Conservation (phyloP, 768 basidiomycete species). For the Auricularia sp. region DNA sequence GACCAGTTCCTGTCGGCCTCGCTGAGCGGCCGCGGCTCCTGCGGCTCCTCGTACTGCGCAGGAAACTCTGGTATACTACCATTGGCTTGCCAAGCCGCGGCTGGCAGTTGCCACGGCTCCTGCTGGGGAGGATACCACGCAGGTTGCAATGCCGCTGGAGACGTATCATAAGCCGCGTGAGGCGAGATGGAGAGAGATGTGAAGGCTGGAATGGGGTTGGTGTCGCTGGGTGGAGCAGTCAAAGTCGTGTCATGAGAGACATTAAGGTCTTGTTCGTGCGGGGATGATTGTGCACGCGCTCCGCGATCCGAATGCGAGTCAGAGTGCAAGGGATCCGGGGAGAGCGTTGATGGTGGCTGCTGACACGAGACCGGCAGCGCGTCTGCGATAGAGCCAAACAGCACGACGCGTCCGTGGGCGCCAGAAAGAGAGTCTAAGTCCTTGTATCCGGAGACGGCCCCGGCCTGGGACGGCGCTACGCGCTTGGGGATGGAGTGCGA, state of each 20-base stretch:
- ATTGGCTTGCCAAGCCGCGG: neutral
- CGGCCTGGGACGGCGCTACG: neutral
- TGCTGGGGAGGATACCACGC: neutral
- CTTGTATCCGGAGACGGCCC: neutral
- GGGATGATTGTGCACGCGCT: no score
- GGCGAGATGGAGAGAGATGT: neutral
- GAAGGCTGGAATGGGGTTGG: neutral
- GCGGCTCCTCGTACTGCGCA: neutral
- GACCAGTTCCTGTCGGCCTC: neutral
- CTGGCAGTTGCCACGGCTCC: neutral
- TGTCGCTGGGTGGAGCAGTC: no score
- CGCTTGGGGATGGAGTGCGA: neutral
- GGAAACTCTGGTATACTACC: neutral
- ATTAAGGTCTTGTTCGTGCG: no score
- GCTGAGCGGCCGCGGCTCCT: neutral
- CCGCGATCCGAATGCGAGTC: no score
- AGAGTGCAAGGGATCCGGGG: no score
- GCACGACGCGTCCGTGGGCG: neutral
- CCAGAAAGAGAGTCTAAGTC: neutral
- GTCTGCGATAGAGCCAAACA: neutral
- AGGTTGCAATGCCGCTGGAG: neutral
- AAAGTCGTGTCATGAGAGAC: no score
- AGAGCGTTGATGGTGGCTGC: no score
- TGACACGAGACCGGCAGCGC: neutral
- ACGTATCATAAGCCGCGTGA: neutral